Conservation (phyloP, 495 filamentous ascomycete genomes). For the Neurospora sp. region DNA sequence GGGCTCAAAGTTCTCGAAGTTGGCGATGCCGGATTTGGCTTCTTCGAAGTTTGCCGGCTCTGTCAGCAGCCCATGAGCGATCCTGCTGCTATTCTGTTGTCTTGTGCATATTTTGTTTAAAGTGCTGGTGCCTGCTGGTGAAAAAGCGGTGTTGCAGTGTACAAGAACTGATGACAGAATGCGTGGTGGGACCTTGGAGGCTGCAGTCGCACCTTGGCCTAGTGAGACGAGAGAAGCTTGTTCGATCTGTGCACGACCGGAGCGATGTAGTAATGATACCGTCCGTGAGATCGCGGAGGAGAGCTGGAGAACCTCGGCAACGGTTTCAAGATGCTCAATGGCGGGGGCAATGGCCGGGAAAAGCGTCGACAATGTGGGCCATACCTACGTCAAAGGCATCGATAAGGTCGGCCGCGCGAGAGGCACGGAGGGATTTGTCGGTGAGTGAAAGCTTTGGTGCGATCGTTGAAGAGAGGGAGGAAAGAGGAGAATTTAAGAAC, state of each 20-base stretch:
- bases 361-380: constrained; percentile 39
- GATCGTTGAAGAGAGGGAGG: not conserved
- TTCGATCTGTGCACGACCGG: constrained; percentile 58
- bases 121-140: no score
- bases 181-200: constrained; percentile 21
- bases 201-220: constrained; percentile 16
- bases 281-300: constrained; percentile 61
- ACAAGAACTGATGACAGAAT: no score
- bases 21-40: constrained; percentile 8
- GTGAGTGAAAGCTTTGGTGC: not conserved
- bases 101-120: no score
- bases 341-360: constrained; percentile 50
- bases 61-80: no score
- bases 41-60: constrained; percentile 8
- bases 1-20: constrained; percentile 12
- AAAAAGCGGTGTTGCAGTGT: no score
- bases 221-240: constrained; percentile 38
- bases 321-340: constrained; percentile 57
- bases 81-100: no score
- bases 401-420: constrained; percentile 33
- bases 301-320: constrained; percentile 54
- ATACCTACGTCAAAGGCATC: constrained; percentile 62
- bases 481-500: not conserved
- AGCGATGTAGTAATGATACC: constrained; percentile 57
- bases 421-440: constrained; percentile 15